Conservation (phyloP, 352 stramenopile species). For the Bremia lactucae region DNA sequence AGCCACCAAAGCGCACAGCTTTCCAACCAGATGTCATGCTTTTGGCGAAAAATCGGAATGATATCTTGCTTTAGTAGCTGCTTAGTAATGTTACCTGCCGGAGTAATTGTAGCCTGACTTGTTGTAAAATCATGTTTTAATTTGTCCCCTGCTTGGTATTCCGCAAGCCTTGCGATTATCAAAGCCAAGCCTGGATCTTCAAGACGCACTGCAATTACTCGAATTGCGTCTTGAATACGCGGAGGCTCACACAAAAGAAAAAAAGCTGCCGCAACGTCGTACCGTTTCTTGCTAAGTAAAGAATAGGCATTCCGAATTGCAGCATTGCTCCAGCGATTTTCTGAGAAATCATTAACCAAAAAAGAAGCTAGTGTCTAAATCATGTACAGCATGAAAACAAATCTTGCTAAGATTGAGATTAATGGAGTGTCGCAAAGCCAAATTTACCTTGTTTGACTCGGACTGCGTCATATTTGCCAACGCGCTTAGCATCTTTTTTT, state of each 20-base stretch:
- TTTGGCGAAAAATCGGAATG: conserved; percentile 48
- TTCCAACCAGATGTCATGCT: conserved; percentile 62
- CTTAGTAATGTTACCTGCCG: conserved; percentile 36
- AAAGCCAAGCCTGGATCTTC: conserved; percentile 85
- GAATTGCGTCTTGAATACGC: conserved; percentile 86
- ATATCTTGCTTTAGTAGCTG: conserved; percentile 56
- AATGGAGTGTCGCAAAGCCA: too few relatives aligned
- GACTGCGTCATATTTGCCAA: conserved; percentile 67
- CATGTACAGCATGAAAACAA: background rate
- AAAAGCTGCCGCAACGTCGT: conserved; percentile 82
- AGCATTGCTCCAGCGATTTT: conserved; percentile 74
- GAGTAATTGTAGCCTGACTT: conserved; percentile 47
- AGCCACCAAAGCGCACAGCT: conserved; percentile 77
- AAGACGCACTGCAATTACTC: conserved; percentile 81
- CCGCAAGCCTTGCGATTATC: conserved; percentile 81
- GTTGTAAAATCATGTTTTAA: conserved; percentile 51
- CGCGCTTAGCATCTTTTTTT: conserved; percentile 64
- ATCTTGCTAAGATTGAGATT: too few relatives aligned
- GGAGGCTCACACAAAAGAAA: conserved; percentile 90
- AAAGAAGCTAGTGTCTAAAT: conserved; percentile 59
- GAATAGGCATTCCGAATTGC: conserved; percentile 94
- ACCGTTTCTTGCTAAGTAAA: conserved; percentile 89
- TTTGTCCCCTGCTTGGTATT: conserved; percentile 46
- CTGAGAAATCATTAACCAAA: conserved; percentile 70
- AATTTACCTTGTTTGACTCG: conserved; percentile 54